Evolutionary conservation across 768 basidiomycete genomes (phyloP), one percentile per base, ranked within the genome.

Genomic region (Porphyrellus cyaneotinctus): DNA sequence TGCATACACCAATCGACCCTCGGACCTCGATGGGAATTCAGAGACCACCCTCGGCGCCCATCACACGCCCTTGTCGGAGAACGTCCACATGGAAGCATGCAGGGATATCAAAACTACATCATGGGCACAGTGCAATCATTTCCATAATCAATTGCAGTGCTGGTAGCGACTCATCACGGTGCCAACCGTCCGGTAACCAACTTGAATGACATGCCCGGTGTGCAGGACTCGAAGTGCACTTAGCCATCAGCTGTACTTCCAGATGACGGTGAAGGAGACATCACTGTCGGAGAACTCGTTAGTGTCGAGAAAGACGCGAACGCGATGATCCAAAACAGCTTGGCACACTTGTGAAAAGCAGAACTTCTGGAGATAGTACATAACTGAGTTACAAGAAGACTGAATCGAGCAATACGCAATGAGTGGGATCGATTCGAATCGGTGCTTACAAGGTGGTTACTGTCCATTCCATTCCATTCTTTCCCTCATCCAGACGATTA

Each of bases 301-400:
- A 86, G 72, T 0, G 82, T 78, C 0, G 81, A 62, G 48, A 78
- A 69, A 9, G 78, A 75, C 2, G 81, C 77, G 57, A 85, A 78
- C 1, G 73, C 72, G 43, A 81, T 70, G 58, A 84, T 86, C 84
- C 80, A 84, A 43, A 84, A 74, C 58, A 84, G 84, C 70, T 87
- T 87, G 2, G 68, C 57, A 54, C 78, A 87, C 61, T 84, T 85
- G 56, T 72, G 64, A 14, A 82, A n/a, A n/a, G 74, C 60, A 84
- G 84, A n/a, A 85, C 80, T 56, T 85, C 81, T 17, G 79, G 72
- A n/a, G n/a, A n/a, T n/a, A 37, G 15, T 0, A 7, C 14, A 23
- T 43, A 46, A n/a, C n/a, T n/a, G n/a, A n/a, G n/a, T n/a, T n/a
- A n/a, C n/a, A n/a, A n/a, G n/a, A n/a, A n/a, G n/a, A n/a, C n/a